Base-by-base conservation (phyloP, 1,139 yeast species). In the Wickerhamiella infanticola region DNA sequence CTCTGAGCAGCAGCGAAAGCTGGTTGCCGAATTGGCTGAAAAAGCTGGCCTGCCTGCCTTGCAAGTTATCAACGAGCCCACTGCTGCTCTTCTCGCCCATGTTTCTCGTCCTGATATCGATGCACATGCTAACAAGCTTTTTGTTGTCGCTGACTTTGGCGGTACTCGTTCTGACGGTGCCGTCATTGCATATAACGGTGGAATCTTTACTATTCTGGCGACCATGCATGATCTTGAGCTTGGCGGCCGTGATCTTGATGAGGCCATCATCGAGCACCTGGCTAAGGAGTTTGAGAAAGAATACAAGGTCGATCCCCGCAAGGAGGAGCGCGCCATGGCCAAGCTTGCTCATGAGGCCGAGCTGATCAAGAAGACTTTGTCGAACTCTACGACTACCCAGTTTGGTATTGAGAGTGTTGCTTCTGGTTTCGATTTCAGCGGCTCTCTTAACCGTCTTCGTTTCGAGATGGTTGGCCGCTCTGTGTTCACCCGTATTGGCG, bases 161-260 rank as follows among this genome's bases (percentile, higher is more conserved):
- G 97, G 96, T 62, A 75, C 86, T 57, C 79, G 98, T 68, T 81
- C 95, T 39, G 98, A 90, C 63, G 96, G 90, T 52, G 95, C 98
- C 48, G 90, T 93, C 46, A 72, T 90, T 59, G 77, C 96, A 42
- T 84, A 81, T 50, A 81, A 97, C 71, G 94, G 94, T 52, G 98
- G 98, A 58, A 77, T 88, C 53, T 74, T 84, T 67, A 90, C 98
- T 49, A 72, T 86, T 45, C 72, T 90, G 57, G 81, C 95, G 50
- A 85, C 97, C 55, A 77, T 78, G 50, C 95, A 88, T 62, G 82
- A 84, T 63, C 71, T 71, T 58, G 78, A 76, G 47, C 74, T 93
- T 53, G 97, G 98, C 61, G 98, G 99, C 63, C 81, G 76, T 59
- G 70, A 76, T 61, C 74, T 90, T 57, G 98, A 90, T 63, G 77